Base-by-base conservation (phyloP, 2,329 filamentous ascomycete species). In the Penicillium sumatraense region DNA sequence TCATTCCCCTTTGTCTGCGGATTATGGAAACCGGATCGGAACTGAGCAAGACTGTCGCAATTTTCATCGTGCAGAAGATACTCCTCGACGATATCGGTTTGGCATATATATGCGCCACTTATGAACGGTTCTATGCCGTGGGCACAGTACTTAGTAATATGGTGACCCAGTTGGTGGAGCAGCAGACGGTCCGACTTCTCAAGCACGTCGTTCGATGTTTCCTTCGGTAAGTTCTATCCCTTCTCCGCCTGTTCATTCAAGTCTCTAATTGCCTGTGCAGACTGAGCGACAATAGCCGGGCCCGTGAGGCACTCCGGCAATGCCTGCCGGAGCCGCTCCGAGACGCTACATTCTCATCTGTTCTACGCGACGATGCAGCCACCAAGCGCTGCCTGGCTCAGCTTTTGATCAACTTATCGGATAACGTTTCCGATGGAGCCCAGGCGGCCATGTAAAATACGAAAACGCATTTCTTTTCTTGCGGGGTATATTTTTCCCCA, bases 11-110 rank as follows among this genome's bases (percentile, higher is more conserved):
- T 11, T 99, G 95, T 75, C 87, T 99, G 41, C 88, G 95, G 58
- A 99, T 99, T 70, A 99, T 99, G 95, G 95, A 99, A 80, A 99
- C 95, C 0, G 95, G 95, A 47, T 97, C 93, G 0, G 95, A 99
- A 77, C 84, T 99, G 57, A 97, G 92, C 81, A 99, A 99, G 81
- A 99, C 95, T 0, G 95, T 99, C 13, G 95, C 95, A 55, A 99
- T 99, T 68, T 99, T 99, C 80, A 99, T 99, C 68, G 95, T 99
- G 16, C 95, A 99, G 77, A 99, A 99, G 83, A 99, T 99, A 23
- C 80, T 99, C 49, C 85, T 99, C 2, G 95, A 99, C 71, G 95
- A 99, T 68, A 93, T 96, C 68, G 95, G 95, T 3, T 83, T 99
- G 59, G 95, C 95, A 69, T 99, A 99, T 76, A 99, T 99, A 56